Evolutionary conservation across 1,284 basidiomycete genomes (phyloP).

Genomic region (Mycena citricolor): DNA sequence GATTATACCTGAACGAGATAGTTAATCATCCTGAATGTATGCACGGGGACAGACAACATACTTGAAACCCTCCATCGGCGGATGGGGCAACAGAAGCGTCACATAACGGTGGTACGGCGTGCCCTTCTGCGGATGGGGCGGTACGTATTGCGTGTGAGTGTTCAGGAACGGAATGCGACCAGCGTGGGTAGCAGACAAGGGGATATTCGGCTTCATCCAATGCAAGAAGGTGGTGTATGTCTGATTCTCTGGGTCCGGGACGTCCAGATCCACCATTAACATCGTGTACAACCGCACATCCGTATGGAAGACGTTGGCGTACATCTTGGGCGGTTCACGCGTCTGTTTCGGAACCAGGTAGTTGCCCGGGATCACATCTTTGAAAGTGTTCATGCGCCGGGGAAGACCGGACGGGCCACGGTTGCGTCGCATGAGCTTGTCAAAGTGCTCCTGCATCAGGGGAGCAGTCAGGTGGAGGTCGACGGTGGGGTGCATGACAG

Average conservation of each 20-base stretch:
- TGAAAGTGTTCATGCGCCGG: conserved; percentile 26
- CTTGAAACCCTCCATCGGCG: conserved; percentile 26
- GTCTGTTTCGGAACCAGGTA: conserved; percentile 64
- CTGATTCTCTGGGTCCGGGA: conserved; percentile 68
- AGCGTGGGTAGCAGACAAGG: conserved; percentile 62
- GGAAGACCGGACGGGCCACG: too few relatives aligned
- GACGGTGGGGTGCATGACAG: conserved; percentile 68
- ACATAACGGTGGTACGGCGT: conserved; percentile 87
- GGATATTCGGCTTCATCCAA: conserved; percentile 87
- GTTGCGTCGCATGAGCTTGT: conserved; percentile 21
- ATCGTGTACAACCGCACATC: conserved; percentile 87
- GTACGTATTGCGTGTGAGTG: conserved; percentile 70
- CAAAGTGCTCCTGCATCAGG: conserved; percentile 23
- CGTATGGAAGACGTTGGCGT: conserved; percentile 75
- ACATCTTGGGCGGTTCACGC: conserved; percentile 57
- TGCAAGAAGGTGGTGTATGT: conserved; percentile 79
- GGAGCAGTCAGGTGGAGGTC: conserved; percentile 61
- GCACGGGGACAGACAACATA: neutral
- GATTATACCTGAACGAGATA: conserved; percentile 12
- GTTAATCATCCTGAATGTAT: neutral
- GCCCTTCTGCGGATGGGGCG: conserved; percentile 85
- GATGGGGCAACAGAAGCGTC: conserved; percentile 75
- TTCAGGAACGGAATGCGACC: conserved; percentile 40
- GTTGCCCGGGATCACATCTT: conserved; percentile 31
- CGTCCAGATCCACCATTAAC: conserved; percentile 88